Evolutionary conservation across 192 early-diverging fungal genomes (phyloP).

Genomic region (Backusella tarrabulga): DNA sequence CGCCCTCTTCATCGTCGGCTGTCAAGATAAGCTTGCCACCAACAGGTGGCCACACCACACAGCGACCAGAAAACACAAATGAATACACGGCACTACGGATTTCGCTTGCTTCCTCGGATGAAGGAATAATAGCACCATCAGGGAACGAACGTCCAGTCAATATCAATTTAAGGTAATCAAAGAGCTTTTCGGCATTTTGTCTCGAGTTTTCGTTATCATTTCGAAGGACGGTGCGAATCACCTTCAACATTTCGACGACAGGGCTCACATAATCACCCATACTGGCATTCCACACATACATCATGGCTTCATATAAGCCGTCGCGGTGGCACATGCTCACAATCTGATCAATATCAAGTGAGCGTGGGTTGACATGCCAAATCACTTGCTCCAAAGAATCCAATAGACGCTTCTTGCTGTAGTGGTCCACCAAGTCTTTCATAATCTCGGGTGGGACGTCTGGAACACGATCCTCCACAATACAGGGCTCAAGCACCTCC

Average conservation of each 20-base stretch:
- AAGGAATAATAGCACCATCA: conserved; percentile 39
- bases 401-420: conserved; percentile 41
- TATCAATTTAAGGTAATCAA: conserved; percentile 50
- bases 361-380: conserved; percentile 54
- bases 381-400: conserved; percentile 51
- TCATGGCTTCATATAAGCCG: conserved; percentile 53
- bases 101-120: conserved; percentile 40
- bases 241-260: conserved; percentile 52
- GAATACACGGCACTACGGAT: conserved; percentile 55
- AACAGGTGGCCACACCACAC: conserved; percentile 57
- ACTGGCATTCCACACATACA: conserved; percentile 61
- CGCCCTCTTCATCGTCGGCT: conserved; percentile 44
- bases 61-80: conserved; percentile 60
- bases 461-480: conserved; percentile 47
- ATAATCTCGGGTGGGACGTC: conserved; percentile 58
- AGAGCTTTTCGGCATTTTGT: conserved; percentile 47
- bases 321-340: conserved; percentile 54
- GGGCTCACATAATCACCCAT: conserved; percentile 62
- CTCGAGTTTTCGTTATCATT: background rate
- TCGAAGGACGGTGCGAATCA: conserved; percentile 47
- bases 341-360: conserved; percentile 58
- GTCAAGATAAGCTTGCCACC: conserved; percentile 56
- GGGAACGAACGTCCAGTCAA: conserved; percentile 51
- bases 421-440: conserved; percentile 57
- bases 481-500: conserved; percentile 50